phyloP scores from a whole-genome alignment of 169 alveolate genomes.

The Eimeria tenella region DNA sequence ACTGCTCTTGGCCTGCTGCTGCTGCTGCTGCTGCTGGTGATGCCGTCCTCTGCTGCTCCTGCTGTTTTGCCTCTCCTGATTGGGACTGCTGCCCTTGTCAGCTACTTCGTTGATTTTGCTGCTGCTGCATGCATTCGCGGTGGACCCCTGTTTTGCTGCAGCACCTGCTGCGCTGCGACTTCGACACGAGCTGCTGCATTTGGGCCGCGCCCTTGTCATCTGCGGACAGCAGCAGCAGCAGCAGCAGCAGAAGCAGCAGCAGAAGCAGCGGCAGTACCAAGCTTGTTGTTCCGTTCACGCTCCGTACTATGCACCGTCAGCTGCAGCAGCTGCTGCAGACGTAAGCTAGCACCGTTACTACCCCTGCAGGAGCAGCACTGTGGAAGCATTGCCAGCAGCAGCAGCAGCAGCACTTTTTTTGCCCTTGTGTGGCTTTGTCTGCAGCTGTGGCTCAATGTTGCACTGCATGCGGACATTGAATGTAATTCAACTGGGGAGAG shows the following conservation, averaged over 20 bases:
- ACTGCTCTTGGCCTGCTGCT: not conserved
- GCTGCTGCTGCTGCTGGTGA: slow-evolving; percentile 4
- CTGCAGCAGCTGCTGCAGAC: not conserved
- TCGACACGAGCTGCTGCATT: slow-evolving; percentile 53
- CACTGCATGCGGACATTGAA: not conserved
- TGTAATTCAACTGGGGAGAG: not conserved
- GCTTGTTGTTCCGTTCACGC: slow-evolving; percentile 21
- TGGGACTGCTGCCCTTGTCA: not conserved
- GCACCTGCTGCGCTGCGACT: slow-evolving; percentile 53
- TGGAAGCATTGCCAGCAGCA: not conserved
- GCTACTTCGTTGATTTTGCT: not conserved
- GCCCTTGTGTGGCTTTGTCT: not conserved
- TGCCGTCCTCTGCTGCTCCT: slow-evolving; percentile 31
- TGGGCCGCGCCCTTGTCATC: slow-evolving; percentile 13
- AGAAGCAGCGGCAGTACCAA: not conserved
- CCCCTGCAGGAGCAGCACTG: not conserved
- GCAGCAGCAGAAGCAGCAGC: slow-evolving; percentile 27
- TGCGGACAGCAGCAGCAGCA: slow-evolving; percentile 57
- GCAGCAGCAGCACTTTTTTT: not conserved
- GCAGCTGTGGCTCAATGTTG: slow-evolving; percentile 54
- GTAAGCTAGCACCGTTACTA: not conserved
- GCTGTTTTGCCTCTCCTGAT: not conserved
- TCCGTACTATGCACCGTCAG: not conserved
- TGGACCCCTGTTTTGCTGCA: not conserved
- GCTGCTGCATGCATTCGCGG: not conserved